Base-by-base conservation (phyloP, 176 grass and related monocot species). In the Alloteropsis semialata region DNA sequence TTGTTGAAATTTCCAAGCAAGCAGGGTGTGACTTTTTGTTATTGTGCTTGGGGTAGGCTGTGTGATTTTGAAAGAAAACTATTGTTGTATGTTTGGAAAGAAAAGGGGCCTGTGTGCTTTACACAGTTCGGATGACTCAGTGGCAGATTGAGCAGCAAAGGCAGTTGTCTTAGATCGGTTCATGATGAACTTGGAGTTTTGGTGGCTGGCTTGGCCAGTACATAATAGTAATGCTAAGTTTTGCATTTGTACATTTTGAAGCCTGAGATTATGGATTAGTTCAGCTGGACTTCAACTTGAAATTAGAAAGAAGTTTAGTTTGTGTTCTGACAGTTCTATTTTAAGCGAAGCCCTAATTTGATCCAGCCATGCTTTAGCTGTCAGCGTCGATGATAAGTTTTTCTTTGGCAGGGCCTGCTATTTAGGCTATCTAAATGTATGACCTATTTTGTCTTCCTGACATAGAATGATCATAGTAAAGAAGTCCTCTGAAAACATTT, bases 241-340 rank as follows among this genome's bases (percentile, higher is more conserved):
- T 36, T 59, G 41, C 41, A 22, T 70, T 41, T 42, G 37, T 16
- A 51, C 21, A 7, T 65, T 55, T 32, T 42, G 0, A 51, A 66
- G 36, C 15, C 3, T 32, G 24, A 50, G 22, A 16, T 32, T 0
- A 32, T 72, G 25, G 29, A 45, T 78, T 56, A 28, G 28, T 65
- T 46, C 37, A 56, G 48, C 17, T 66, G 45, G 12, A 72, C n/a
- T 21, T 64, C 13, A 62, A 18, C 43, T 82, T 8, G 28, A 77
- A 76, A 77, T 17, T 55, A 15, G 15, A 87, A 74, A 28, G 21
- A n/a, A 29, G 16, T 10, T 27, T 88, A 71, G 8, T 82, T 32
- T 76, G 1, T 42, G n/a, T 69, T 44, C 11, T 27, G 11, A 3
- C 43, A 69, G 6, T 0, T 72, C 19, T 75, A 63, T 53, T 41